These are phyloP conservation scores for Kodamaea ohmeri DNA, from an alignment of 1,139 yeast genomes.

Conservation along the genomic window DNA sequence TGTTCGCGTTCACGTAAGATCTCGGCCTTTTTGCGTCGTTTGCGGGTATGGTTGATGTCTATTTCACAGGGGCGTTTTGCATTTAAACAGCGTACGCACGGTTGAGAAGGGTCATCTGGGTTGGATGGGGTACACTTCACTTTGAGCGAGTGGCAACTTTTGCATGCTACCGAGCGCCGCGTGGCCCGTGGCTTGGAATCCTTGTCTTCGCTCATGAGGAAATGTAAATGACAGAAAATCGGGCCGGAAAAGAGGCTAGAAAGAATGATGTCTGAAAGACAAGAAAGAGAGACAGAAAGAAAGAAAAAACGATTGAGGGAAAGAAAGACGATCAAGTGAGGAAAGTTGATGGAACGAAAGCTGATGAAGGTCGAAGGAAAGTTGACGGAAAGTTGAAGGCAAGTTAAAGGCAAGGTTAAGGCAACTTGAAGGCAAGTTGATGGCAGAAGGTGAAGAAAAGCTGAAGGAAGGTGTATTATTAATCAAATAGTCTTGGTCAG, in stretches of 20 bases:
- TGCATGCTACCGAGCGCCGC: slow-evolving; percentile 60
- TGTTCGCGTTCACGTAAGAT: slow-evolving; percentile 10
- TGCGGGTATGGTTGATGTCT: slow-evolving; percentile 58
- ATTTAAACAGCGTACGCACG: slow-evolving; percentile 73
- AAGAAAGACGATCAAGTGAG: no score
- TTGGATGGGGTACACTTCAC: slow-evolving; percentile 81
- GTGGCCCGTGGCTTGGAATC: slow-evolving; percentile 13
- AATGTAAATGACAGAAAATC: background rate
- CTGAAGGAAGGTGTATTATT: background rate
- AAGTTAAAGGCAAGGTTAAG: no score
- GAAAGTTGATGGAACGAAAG: no score
- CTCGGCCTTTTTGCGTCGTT: slow-evolving; percentile 45
- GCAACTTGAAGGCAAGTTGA: background rate
- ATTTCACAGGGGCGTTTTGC: slow-evolving; percentile 65
- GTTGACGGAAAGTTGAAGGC: no score
- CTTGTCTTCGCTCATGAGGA: background rate
- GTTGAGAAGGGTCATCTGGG: slow-evolving; percentile 52
- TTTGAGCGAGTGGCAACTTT: slow-evolving; percentile 74
- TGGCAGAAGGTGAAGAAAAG: background rate
- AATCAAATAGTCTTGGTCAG: no score
- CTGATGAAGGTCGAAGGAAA: no score
- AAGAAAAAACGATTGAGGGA: no score
- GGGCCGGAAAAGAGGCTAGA: background rate
- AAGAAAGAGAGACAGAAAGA: background rate
- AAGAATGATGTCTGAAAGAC: background rate